phyloP scores from a whole-genome alignment of 2,329 filamentous ascomycete genomes.

The Atkinsonella hypoxylon region DNA sequence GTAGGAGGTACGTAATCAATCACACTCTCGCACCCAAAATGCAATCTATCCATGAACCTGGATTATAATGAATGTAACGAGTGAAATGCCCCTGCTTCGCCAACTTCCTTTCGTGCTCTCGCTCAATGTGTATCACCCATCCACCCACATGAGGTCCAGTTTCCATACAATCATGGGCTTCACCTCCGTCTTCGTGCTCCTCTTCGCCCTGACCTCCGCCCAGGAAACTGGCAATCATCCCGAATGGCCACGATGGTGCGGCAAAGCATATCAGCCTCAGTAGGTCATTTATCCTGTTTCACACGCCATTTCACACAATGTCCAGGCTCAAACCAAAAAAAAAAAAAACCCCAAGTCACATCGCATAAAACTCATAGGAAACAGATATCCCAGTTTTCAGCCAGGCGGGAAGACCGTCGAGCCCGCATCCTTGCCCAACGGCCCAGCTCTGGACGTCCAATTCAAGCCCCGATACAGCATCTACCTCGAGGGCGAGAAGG shows the following conservation, averaged over 20 bases:
- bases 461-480: slow-evolving; percentile 34
- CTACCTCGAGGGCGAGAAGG: slow-evolving; percentile 29
- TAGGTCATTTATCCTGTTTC: slow-evolving; percentile 11
- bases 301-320: background rate
- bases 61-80: no score
- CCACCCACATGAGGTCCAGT: background rate
- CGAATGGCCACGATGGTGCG: slow-evolving; percentile 35
- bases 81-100: no score
- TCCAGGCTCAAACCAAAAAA: background rate
- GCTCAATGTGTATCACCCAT: no score
- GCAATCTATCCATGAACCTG: no score
- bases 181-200: background rate
- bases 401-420: slow-evolving; percentile 30
- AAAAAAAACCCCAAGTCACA: background rate
- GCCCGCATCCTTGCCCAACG: slow-evolving; percentile 18
- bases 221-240: slow-evolving; percentile 28
- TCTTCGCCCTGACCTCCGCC: slow-evolving; percentile 3
- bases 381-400: slow-evolving; percentile 28
- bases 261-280: slow-evolving; percentile 32
- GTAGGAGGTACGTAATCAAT: no score
- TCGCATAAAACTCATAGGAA: background rate
- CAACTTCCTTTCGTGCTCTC: no score
- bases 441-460: slow-evolving; percentile 29
- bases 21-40: no score
- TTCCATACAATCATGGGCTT: background rate